phyloP scores from a whole-genome alignment of 768 basidiomycete genomes.

The Mrakia gelida region DNA sequence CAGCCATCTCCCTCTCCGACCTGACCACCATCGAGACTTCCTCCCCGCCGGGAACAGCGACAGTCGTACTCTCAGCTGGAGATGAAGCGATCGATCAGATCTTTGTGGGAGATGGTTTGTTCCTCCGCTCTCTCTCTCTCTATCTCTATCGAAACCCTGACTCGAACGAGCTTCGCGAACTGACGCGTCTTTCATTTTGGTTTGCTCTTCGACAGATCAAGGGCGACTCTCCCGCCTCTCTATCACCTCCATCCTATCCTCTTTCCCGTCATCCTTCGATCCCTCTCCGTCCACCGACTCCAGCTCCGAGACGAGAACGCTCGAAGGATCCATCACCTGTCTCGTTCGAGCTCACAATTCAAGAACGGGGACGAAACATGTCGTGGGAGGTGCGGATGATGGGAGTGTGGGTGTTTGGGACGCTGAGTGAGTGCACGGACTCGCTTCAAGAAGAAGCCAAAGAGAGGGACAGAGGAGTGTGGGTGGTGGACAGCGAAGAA shows the following conservation, averaged over 20 bases:
- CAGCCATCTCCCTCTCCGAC: background rate
- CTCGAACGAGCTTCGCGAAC: too few species aligned
- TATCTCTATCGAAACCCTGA: background rate
- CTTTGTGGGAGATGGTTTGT: background rate
- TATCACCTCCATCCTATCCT: background rate
- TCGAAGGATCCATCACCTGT: conserved; percentile 52
- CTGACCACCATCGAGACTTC: background rate
- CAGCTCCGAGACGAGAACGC: background rate
- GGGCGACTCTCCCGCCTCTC: background rate
- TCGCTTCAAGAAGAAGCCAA: too few species aligned
- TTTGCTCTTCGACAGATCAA: background rate
- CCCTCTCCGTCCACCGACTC: too few species aligned
- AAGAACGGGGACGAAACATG: conserved; percentile 57
- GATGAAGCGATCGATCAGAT: background rate
- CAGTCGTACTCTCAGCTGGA: background rate
- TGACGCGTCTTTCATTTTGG: background rate
- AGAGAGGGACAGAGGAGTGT: background rate
- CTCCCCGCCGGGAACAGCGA: background rate
- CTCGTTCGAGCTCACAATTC: conserved; percentile 59
- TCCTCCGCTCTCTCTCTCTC: background rate
- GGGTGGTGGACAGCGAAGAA: background rate
- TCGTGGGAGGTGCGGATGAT: conserved; percentile 73
- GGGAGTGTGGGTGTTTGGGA: conserved; percentile 58
- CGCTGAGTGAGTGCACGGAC: conserved; percentile 38
- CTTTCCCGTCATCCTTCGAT: background rate